Conservation (phyloP, 2,329 filamentous ascomycete species). For the Phaeosphaeriaceae sp. region DNA sequence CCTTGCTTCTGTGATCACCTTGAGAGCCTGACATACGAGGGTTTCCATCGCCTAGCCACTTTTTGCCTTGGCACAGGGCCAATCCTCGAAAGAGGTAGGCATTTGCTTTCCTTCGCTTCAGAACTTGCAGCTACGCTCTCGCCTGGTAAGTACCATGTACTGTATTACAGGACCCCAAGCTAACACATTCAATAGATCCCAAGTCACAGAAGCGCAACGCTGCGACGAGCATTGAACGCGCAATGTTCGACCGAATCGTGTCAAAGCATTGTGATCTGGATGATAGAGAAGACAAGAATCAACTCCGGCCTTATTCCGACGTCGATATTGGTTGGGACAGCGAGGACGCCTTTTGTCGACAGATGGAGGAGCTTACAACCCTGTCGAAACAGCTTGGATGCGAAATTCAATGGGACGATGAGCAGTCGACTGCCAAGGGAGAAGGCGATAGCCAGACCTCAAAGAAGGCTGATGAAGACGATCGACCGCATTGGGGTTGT, state of each 20-base stretch:
- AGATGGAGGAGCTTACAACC: neutral
- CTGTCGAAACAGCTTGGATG: neutral
- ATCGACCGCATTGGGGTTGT: too few species aligned
- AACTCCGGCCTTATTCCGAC: neutral
- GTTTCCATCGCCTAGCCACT: neutral
- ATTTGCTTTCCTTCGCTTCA: neutral
- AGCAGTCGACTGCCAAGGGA: neutral
- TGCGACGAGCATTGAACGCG: neutral
- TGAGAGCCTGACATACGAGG: neutral
- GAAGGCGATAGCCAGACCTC: neutral
- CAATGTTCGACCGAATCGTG: neutral
- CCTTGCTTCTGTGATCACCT: neutral
- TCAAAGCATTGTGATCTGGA: neutral
- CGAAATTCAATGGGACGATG: neutral
- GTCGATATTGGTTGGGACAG: neutral
- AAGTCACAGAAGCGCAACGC: neutral
- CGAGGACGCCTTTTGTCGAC: neutral
- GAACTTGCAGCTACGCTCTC: neutral
- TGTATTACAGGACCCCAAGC: neutral
- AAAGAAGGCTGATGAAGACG: too few species aligned
- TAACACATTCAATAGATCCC: neutral
- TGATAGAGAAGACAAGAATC: neutral
- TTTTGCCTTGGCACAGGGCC: neutral
- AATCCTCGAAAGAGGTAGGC: neutral
- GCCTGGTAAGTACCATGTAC: neutral